Conservation (phyloP, 2,329 filamentous ascomycete species). For the Verticillium dahliae region DNA sequence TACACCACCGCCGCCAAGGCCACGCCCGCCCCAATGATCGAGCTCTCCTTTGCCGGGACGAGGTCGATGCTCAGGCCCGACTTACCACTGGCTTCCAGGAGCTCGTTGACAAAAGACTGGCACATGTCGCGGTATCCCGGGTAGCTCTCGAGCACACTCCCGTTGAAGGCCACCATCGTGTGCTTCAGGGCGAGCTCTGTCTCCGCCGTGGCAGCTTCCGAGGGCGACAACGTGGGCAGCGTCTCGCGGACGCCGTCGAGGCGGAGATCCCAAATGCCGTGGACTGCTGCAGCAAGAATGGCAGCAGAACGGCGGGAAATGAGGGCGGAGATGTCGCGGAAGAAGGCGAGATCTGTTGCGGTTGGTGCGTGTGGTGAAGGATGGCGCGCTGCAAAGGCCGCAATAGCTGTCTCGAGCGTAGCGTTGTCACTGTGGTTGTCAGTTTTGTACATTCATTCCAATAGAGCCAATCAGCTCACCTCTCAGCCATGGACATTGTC, state of each 20-base stretch:
- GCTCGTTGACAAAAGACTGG: constrained; percentile 56
- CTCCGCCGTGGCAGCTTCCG: constrained; percentile 33
- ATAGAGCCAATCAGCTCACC: constrained; percentile 31
- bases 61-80: constrained; percentile 47
- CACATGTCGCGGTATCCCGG: constrained; percentile 57
- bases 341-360: constrained; percentile 39
- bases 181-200: constrained; percentile 38
- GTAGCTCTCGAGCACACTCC: constrained; percentile 74
- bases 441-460: not conserved
- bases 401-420: constrained; percentile 33
- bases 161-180: constrained; percentile 69
- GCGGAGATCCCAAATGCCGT: constrained; percentile 52
- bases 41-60: constrained; percentile 66
- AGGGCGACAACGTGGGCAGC: constrained; percentile 15
- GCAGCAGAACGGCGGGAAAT: constrained; percentile 53
- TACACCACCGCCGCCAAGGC: constrained; percentile 40
- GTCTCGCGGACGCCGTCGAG: constrained; percentile 36
- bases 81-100: constrained; percentile 33
- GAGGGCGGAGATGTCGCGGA: constrained; percentile 46
- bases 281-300: constrained; percentile 51
- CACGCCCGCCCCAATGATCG: constrained; percentile 68
- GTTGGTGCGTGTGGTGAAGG: constrained; percentile 35
- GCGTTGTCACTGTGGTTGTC: not conserved
- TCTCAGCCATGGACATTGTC: constrained; percentile 50
- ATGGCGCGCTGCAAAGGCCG: constrained; percentile 42